Base-by-base conservation (phyloP, 2,329 filamentous ascomycete genomes). In the Aspergillus udagawae region DNA sequence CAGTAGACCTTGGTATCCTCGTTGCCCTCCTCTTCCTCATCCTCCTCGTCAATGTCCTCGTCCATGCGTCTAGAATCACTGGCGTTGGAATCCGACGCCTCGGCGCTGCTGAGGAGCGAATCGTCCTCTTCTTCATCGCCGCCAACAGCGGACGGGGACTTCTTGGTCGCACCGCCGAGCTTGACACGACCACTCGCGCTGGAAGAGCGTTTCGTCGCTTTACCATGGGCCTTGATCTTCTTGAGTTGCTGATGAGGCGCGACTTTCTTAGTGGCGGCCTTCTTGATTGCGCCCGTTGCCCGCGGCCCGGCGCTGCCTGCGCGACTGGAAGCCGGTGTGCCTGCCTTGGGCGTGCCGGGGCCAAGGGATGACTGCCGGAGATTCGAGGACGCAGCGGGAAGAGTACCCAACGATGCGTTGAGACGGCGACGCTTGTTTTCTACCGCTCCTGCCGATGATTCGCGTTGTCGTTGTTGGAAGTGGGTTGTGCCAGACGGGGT, bases 1-100 rank as follows among this genome's bases (percentile, higher is more conserved):
- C 85, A 88, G 67, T 87, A 88, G 44, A 83, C 81, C 59, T 83
- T 83, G 60, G 85, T 83, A 67, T 85, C 81, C 63, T 83, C 82
- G 48, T 80, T 81, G 10, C 75, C 78, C 58, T 80, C 79, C 20
- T 80, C 79, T 49, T 78, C 77, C 10, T 78, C 77, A 7, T 79
- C 77, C 27, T 75, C 75, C 12, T 77, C 78, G n/a, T 79, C 77
- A 57, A 76, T 67, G 52, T 76, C 75, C 45, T 73, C 75, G 12
- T 77, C 76, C 2, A 59, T 63, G 21, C 66, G 66, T 12, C 60
- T 56, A 32, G 64, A 66, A 10, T 65, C 65, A 47, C 69, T 70
- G 25, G 65, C 70, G 55, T 73, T 74, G 0, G 78, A 78, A 27
- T 80, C 78, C 1, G 78, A 80, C 14, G 74, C 70, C 53, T 80